Conservation (phyloP, 1,284 basidiomycete species). For the Polyporus tsugae region DNA sequence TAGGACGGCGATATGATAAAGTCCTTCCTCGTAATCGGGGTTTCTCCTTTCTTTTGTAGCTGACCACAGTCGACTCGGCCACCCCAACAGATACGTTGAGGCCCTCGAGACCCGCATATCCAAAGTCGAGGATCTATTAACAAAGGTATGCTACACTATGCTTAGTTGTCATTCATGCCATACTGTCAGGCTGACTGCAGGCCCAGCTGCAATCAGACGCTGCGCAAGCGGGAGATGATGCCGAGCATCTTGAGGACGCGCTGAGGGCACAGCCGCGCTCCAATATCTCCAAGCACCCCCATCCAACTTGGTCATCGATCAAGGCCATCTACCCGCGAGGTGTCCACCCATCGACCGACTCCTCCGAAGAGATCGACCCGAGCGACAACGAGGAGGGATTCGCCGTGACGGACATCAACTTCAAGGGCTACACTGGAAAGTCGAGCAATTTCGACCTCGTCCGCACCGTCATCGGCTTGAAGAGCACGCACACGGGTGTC, state of each 20-base stretch:
- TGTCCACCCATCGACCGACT: not conserved
- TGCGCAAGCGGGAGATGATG: not conserved
- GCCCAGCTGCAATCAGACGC: not conserved
- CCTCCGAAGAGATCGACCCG: constrained; percentile 39
- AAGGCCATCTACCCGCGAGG: not conserved
- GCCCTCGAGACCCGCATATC: constrained; percentile 1
- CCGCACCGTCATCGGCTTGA: constrained; percentile 70
- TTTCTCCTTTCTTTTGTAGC: not conserved
- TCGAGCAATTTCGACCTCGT: constrained; percentile 75
- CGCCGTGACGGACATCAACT: constrained; percentile 43
- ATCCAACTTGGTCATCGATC: not conserved
- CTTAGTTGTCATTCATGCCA: not conserved
- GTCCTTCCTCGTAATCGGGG: no score
- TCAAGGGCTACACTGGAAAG: constrained; percentile 74
- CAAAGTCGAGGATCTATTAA: constrained; percentile 1
- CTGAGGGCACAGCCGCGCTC: not conserved
- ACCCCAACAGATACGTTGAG: constrained; percentile 1
- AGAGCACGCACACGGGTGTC: constrained; percentile 42
- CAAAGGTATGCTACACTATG: not conserved
- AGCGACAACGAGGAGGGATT: constrained; percentile 46
- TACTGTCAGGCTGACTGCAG: not conserved
- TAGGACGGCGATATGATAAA: no score
- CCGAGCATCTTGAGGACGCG: not conserved
- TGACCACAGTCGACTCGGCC: not conserved
- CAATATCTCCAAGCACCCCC: not conserved